phyloP scores from a whole-genome alignment of 2,329 filamentous ascomycete species.

The Aspergillus tubingensis region DNA sequence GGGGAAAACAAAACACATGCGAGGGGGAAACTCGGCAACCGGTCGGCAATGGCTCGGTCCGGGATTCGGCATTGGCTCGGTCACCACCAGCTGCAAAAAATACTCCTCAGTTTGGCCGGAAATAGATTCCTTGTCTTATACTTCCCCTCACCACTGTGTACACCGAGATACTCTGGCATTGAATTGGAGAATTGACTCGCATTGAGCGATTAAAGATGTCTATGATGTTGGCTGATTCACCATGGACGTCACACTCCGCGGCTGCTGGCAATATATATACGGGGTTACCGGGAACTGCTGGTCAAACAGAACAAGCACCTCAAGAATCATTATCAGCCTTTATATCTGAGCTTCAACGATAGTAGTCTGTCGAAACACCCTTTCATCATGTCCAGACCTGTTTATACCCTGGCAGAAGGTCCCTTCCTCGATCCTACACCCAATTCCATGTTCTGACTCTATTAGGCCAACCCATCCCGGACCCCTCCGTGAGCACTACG shows the following conservation, averaged over 20 bases:
- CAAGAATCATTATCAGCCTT: too few species aligned
- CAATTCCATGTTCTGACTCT: neutral
- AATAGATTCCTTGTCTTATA: neutral
- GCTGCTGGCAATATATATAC: too few species aligned
- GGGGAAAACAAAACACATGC: neutral
- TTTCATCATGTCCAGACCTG: conserved; percentile 17
- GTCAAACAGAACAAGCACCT: too few species aligned
- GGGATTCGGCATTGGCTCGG: neutral
- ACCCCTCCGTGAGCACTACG: conserved; percentile 26
- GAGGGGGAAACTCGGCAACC: neutral
- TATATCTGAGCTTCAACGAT: too few species aligned
- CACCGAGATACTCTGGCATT: neutral
- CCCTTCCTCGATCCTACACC: neutral
- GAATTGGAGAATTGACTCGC: too few species aligned
- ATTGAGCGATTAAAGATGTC: too few species aligned
- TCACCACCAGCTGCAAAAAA: neutral
- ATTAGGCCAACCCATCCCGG: conserved; percentile 28
- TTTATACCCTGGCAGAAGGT: conserved; percentile 33
- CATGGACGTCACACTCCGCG: too few species aligned
- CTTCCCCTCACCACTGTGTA: neutral
- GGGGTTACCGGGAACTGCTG: too few species aligned
- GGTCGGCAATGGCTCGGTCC: neutral
- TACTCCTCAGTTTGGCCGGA: neutral
- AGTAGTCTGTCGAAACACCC: neutral
- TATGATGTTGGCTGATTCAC: too few species aligned